These are phyloP conservation scores for Trifolium repens DNA, from an alignment of 306 rosid species.

Conservation along the genomic window DNA sequence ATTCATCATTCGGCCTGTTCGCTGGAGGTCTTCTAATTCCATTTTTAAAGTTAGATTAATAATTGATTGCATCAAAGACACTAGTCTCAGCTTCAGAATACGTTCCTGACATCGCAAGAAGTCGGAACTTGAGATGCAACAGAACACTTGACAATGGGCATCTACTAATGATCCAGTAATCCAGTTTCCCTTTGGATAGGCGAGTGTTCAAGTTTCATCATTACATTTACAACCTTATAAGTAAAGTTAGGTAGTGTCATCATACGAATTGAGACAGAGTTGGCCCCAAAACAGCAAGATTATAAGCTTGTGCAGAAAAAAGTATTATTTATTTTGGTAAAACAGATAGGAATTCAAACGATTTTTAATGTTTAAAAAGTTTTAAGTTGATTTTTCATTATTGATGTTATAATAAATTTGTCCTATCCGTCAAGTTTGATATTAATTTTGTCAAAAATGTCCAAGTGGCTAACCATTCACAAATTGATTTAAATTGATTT, in stretches of 20 bases:
- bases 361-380: neutral
- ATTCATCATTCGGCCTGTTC: conserved; percentile 22
- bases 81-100: neutral
- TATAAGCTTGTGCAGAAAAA: conserved; percentile 12
- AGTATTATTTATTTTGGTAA: neutral
- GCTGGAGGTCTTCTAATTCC: conserved; percentile 17
- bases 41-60: conserved; percentile 31
- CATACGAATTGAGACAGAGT: neutral
- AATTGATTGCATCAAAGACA: conserved; percentile 26
- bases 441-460: no score
- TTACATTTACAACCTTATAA: conserved; percentile 24
- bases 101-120: conserved; percentile 43
- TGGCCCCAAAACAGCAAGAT: conserved; percentile 6
- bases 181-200: neutral
- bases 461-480: no score
- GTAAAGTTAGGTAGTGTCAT: neutral
- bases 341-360: neutral
- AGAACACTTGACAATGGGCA: conserved; percentile 10
- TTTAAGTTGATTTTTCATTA: no score
- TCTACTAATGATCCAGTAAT: neutral
- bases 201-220: conserved; percentile 29
- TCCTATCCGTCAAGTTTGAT: no score
- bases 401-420: no score
- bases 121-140: conserved; percentile 27
- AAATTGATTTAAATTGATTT: no score